Conservation (phyloP, 768 basidiomycete species). For the Boletus rex-veris region DNA sequence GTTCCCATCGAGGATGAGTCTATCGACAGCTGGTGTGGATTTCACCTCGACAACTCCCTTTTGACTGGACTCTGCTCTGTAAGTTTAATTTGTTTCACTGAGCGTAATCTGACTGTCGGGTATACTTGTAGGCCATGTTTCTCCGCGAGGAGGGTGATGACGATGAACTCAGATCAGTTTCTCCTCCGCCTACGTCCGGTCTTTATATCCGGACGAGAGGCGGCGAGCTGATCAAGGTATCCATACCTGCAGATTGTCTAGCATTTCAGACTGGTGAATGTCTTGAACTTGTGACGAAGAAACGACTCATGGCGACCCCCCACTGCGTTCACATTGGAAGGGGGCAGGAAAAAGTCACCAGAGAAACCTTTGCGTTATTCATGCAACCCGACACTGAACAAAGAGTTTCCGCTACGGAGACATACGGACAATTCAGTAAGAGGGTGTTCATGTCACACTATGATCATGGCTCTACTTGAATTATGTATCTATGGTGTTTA, state of each 20-base stretch:
- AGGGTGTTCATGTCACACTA: slow-evolving; percentile 64
- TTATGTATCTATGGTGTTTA: slow-evolving; percentile 11
- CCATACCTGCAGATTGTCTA: slow-evolving; percentile 79
- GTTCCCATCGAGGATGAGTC: slow-evolving; percentile 52
- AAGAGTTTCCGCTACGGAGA: slow-evolving; percentile 61
- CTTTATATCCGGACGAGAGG: slow-evolving; percentile 89
- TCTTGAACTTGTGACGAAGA: slow-evolving; percentile 81
- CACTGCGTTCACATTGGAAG: slow-evolving; percentile 85
- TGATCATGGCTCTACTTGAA: slow-evolving; percentile 19
- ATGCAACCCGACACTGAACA: slow-evolving; percentile 87
- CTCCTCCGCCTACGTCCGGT: slow-evolving; percentile 72
- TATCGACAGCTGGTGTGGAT: slow-evolving; percentile 91
- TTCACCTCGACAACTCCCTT: slow-evolving; percentile 88
- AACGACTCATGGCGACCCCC: slow-evolving; percentile 83
- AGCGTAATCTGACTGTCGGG: neutral
- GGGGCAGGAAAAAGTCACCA: slow-evolving; percentile 49
- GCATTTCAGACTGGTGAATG: slow-evolving; percentile 99
- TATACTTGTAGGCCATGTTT: slow-evolving; percentile 69
- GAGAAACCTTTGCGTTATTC: slow-evolving; percentile 89
- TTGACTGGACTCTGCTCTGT: slow-evolving; percentile 92
- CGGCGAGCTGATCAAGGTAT: slow-evolving; percentile 73
- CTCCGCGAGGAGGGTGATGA: slow-evolving; percentile 46
- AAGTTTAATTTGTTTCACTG: slow-evolving; percentile 21
- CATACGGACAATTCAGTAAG: slow-evolving; percentile 90
- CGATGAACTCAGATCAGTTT: slow-evolving; percentile 46